Percentiles rank a stretch among this genome's conserved stretches.
Conservation (phyloP, 106 monocot species). For the Ottelia alismoides region DNA sequence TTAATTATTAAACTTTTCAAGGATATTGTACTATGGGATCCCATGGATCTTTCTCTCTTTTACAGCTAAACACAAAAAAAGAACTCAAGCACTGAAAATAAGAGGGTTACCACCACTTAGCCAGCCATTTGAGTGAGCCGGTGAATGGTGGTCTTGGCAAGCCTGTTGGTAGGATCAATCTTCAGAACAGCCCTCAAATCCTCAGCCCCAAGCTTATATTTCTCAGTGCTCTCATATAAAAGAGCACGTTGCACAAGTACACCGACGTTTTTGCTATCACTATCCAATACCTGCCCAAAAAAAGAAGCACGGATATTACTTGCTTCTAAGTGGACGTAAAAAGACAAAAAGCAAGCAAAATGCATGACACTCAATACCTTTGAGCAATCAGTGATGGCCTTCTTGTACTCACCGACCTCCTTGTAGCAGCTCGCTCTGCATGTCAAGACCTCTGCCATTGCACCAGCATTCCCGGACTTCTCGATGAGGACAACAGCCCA, state of each 20-base stretch:
- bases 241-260: conserved; percentile 90
- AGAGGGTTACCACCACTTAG: conserved; percentile 8
- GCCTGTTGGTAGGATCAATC: conserved; percentile 79
- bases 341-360: too few relatives aligned
- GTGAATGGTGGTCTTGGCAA: conserved; percentile 89
- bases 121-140: conserved; percentile 78
- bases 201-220: conserved; percentile 79
- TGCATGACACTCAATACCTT: too few relatives aligned
- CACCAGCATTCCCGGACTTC: conserved; percentile 39
- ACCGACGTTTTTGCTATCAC: conserved; percentile 59
- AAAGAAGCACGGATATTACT: too few relatives aligned
- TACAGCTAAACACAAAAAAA: too few relatives aligned
- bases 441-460: conserved; percentile 43
- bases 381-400: conserved; percentile 88
- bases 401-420: conserved; percentile 98
- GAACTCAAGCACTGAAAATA: conserved; percentile 2
- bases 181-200: conserved; percentile 84
- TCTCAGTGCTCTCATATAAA: conserved; percentile 81
- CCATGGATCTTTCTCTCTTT: too few relatives aligned
- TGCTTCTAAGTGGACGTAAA: too few relatives aligned
- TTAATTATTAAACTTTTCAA: too few relatives aligned
- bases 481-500: conserved; percentile 77
- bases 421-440: conserved; percentile 93
- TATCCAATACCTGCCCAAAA: conserved; percentile 55
- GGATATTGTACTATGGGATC: too few relatives aligned